Conservation (phyloP, 176 grass and related monocot species). For the Rhipidocladum racemiflorum region DNA sequence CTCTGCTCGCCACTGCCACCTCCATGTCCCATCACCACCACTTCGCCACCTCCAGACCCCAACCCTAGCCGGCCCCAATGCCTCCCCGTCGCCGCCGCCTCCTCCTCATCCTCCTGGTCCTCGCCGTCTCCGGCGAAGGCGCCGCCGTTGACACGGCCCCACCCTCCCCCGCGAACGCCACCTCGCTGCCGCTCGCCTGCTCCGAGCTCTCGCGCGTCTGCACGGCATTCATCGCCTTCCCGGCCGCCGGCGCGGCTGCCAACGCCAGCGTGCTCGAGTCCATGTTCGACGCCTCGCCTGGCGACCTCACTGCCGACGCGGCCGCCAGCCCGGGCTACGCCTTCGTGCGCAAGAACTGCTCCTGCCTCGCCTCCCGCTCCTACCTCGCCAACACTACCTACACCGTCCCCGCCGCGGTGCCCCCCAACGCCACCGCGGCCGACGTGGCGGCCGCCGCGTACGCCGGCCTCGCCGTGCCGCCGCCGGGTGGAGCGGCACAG, state of each 20-base stretch:
- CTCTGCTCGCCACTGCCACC: constrained; percentile 40
- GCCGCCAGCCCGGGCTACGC: constrained; percentile 76
- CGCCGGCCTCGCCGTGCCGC: constrained; percentile 55
- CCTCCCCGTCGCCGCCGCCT: constrained; percentile 29
- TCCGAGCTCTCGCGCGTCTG: constrained; percentile 81
- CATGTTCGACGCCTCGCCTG: constrained; percentile 85
- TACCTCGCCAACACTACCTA: constrained; percentile 91
- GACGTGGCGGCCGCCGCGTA: constrained; percentile 51
- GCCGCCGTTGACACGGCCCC: background rate
- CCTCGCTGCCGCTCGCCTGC: constrained; percentile 68
- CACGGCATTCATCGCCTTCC: constrained; percentile 93
- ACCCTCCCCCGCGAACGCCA: constrained; percentile 13
- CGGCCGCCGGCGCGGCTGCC: constrained; percentile 12
- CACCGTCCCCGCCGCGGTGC: constrained; percentile 39
- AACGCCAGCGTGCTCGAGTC: constrained; percentile 51
- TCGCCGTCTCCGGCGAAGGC: constrained; percentile 1
- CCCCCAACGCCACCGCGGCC: constrained; percentile 42
- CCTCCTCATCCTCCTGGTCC: constrained; percentile 17
- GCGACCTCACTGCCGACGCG: constrained; percentile 75
- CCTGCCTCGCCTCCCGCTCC: constrained; percentile 68
- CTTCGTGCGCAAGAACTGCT: constrained; percentile 98
- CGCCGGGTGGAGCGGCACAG: constrained; percentile 40
- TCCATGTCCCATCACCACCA: constrained; percentile 35
- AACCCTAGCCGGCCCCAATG: constrained; percentile 44
- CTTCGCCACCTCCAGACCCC: constrained; percentile 39